Evolutionary conservation across 768 basidiomycete genomes (phyloP).

Genomic region (Astraeus odoratus): DNA sequence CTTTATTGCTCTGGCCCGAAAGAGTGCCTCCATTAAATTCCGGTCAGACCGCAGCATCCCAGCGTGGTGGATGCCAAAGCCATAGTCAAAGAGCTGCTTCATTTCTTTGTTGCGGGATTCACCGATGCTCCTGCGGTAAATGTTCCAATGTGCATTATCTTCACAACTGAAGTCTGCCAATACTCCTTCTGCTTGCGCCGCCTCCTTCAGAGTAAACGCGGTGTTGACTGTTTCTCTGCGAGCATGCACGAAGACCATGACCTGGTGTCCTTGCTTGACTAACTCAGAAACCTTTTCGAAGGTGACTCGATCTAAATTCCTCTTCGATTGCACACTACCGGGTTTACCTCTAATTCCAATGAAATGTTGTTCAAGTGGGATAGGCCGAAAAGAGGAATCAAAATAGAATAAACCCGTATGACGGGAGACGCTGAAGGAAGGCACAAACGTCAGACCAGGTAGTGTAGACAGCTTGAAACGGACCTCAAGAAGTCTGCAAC

Average conservation of each 20-base stretch:
- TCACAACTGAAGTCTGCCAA: conserved; percentile 74
- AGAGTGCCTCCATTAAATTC: conserved; percentile 93
- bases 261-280: conserved; percentile 89
- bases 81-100: conserved; percentile 86
- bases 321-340: conserved; percentile 61
- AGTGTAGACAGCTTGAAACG: conserved; percentile 8
- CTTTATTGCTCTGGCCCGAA: conserved; percentile 87
- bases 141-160: conserved; percentile 70
- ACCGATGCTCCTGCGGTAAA: conserved; percentile 72
- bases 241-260: conserved; percentile 99
- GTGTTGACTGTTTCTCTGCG: conserved; percentile 97
- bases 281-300: conserved; percentile 88
- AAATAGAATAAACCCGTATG: conserved; percentile 92
- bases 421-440: conserved; percentile 64
- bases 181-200: conserved; percentile 62
- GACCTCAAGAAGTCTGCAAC: conserved; percentile 93
- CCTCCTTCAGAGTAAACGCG: conserved; percentile 73
- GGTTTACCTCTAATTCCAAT: conserved; percentile 89
- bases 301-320: conserved; percentile 81
- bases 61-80: conserved; percentile 97
- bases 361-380: conserved; percentile 97
- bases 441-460: background rate
- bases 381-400: conserved; percentile 93
- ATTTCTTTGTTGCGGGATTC: conserved; percentile 92
- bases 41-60: conserved; percentile 94